Conservation (phyloP, 345 rosid species). For the Eucalyptus globulus region DNA sequence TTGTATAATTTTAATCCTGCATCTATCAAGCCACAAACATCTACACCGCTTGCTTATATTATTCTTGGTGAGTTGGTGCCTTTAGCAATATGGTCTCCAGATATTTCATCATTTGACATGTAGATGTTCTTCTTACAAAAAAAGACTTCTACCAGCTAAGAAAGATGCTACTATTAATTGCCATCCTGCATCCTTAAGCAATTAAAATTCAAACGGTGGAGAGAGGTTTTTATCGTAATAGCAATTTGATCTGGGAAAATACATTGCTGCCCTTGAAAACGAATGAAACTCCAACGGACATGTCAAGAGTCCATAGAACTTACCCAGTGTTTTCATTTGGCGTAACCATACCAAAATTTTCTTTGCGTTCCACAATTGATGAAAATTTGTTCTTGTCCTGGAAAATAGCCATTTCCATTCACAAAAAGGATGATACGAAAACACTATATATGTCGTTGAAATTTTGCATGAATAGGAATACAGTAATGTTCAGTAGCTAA, state of each 20-base stretch:
- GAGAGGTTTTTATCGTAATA: not conserved
- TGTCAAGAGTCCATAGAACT: not conserved
- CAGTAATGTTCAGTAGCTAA: not conserved
- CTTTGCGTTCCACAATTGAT: conserved; percentile 20
- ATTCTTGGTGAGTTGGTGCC: not conserved
- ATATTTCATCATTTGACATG: not conserved
- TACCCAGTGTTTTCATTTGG: conserved; percentile 26
- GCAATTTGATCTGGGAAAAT: not conserved
- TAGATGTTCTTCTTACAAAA: not conserved
- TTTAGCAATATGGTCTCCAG: not conserved
- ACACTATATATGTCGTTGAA: not conserved
- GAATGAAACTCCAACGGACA: not conserved
- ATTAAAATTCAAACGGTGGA: not conserved
- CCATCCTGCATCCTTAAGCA: not conserved
- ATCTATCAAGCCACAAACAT: not conserved
- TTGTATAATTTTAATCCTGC: not conserved
- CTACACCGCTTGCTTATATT: not conserved
- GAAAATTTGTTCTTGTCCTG: conserved; percentile 52
- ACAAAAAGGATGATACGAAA: not conserved
- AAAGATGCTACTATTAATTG: not conserved
- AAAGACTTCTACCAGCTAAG: not conserved
- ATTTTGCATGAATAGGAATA: not conserved
- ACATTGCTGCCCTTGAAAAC: not conserved
- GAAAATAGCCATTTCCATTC: not conserved
- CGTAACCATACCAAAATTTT: conserved; percentile 1